A percentile compares a stretch with the other conserved stretches of the same genome.
These are phyloP conservation scores for Termitomyces sp. DNA, from an alignment of 768 basidiomycete species.

Conservation along the genomic window DNA sequence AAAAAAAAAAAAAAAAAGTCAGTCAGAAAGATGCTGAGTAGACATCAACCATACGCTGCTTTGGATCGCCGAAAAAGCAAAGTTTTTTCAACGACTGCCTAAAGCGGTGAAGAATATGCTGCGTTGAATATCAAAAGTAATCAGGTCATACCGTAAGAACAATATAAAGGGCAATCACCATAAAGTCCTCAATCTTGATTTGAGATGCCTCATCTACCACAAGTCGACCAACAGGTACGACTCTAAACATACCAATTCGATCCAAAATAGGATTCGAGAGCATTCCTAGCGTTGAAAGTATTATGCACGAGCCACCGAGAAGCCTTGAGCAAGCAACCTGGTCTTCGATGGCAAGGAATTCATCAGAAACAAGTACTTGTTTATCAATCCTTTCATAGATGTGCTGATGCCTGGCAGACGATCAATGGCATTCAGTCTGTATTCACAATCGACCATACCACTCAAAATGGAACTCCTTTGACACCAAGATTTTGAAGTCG, in stretches of 20 bases:
- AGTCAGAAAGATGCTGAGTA: background rate
- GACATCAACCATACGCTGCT: constrained; percentile 34
- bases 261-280: constrained; percentile 40
- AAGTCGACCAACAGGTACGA: constrained; percentile 36
- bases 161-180: constrained; percentile 23
- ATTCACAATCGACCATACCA: constrained; percentile 26
- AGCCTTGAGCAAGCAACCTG: constrained; percentile 14
- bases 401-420: constrained; percentile 42
- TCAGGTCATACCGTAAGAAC: background rate
- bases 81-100: constrained; percentile 30
- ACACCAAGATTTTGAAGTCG: constrained; percentile 38
- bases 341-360: constrained; percentile 24
- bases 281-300: constrained; percentile 46
- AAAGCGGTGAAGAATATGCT: constrained; percentile 42
- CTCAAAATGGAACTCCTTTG: constrained; percentile 41
- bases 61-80: constrained; percentile 50
- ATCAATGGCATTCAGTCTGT: background rate
- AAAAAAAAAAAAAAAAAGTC: too few relatives aligned
- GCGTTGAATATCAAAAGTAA: background rate
- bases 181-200: constrained; percentile 40
- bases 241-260: constrained; percentile 23
- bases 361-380: constrained; percentile 34
- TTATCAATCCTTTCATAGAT: constrained; percentile 29
- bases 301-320: constrained; percentile 25
- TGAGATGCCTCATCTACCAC: constrained; percentile 55